Conservation (phyloP, 2,329 filamentous ascomycete species). For the Alternaria brassicae region DNA sequence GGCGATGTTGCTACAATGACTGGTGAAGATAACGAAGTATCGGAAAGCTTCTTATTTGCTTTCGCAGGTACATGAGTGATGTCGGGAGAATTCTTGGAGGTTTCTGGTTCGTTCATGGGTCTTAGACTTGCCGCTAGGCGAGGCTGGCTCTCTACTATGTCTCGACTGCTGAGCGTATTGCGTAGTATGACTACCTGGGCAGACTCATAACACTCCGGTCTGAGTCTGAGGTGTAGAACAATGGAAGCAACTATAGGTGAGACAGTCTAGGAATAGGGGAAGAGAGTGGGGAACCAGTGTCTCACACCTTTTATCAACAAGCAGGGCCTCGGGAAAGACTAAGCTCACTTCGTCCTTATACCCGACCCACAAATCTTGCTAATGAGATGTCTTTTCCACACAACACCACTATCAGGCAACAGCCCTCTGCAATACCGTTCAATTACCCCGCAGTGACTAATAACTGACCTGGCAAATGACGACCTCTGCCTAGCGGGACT, state of each 20-base stretch:
- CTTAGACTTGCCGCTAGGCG: background rate
- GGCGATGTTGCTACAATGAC: constrained; percentile 35
- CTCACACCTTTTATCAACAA: constrained; percentile 21
- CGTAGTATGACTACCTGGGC: background rate
- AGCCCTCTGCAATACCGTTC: constrained; percentile 2
- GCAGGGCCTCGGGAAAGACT: constrained; percentile 19
- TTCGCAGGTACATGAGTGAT: constrained; percentile 15
- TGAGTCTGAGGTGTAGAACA: background rate
- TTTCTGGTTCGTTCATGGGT: constrained; percentile 32
- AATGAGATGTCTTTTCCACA: constrained; percentile 1
- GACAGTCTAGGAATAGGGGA: background rate
- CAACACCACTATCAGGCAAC: constrained; percentile 12
- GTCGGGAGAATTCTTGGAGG: constrained; percentile 12
- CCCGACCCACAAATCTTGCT: background rate
- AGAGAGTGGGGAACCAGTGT: constrained; percentile 1
- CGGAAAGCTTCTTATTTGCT: constrained; percentile 23
- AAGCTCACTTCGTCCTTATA: background rate
- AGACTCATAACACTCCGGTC: background rate
- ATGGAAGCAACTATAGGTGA: background rate
- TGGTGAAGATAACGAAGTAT: constrained; percentile 33
- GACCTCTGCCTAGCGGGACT: constrained; percentile 2
- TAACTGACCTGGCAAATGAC: constrained; percentile 6
- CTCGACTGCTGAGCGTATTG: background rate
- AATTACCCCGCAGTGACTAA: constrained; percentile 17
- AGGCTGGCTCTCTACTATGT: constrained; percentile 1